Evolutionary conservation across 2,329 filamentous ascomycete species (phyloP).

Genomic region (Chaetomium olivaceum): DNA sequence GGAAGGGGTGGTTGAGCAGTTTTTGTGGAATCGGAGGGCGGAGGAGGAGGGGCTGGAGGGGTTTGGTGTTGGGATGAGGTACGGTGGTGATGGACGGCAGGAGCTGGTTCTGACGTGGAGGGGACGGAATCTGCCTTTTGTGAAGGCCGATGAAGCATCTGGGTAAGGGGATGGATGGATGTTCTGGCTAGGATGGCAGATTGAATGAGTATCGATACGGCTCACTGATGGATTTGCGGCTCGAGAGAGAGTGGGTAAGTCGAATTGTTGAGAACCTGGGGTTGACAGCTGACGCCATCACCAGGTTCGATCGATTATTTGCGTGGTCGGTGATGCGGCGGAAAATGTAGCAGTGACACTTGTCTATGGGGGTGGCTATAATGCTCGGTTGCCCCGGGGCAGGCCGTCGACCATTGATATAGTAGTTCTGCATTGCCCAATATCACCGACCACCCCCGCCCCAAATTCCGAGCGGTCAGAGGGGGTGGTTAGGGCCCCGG

Average conservation of each 20-base stretch:
- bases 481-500: not conserved
- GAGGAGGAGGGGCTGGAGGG: conserved; percentile 64
- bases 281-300: not conserved
- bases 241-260: not conserved
- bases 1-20: conserved; percentile 62
- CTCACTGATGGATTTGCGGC: not conserved
- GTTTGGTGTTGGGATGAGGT: conserved; percentile 52
- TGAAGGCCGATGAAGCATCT: not conserved
- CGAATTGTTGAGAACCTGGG: not conserved
- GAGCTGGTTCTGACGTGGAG: conserved; percentile 55
- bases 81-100: conserved; percentile 36
- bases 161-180: not conserved
- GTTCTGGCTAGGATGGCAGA: not conserved
- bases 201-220: not conserved
- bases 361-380: not conserved
- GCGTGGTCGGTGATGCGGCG: not conserved
- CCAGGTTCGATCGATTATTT: not conserved
- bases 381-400: not conserved
- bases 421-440: not conserved
- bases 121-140: conserved; percentile 43
- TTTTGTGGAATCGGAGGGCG: conserved; percentile 71
- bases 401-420: not conserved
- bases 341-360: not conserved
- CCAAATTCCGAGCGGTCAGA: not conserved
- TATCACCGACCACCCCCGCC: not conserved